phyloP scores from a whole-genome alignment of 371 early-diverging fungal species.

The Mortierella sp. region DNA sequence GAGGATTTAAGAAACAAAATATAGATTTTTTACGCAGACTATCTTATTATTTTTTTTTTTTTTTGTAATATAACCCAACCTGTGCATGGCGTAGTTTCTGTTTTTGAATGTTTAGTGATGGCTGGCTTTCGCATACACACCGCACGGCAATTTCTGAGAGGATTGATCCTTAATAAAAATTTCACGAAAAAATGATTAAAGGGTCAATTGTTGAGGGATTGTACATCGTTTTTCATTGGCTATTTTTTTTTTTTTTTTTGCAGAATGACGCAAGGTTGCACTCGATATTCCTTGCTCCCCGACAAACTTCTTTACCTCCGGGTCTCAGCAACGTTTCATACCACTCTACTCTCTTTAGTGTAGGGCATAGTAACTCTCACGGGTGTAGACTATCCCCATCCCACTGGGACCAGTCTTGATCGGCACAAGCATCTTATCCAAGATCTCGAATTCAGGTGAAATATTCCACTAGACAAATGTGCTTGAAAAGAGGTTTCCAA shows the following conservation, averaged over 20 bases:
- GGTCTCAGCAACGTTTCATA: background rate
- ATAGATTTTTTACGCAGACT: too few species aligned
- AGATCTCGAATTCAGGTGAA: background rate
- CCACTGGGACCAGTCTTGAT: background rate
- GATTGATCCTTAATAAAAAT: too few species aligned
- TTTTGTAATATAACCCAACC: too few species aligned
- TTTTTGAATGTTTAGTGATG: too few species aligned
- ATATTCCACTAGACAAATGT: background rate
- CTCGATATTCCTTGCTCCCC: background rate
- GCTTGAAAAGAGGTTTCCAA: background rate
- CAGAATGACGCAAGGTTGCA: background rate
- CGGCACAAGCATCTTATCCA: background rate
- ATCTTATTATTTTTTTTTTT: too few species aligned
- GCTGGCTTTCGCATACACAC: too few species aligned
- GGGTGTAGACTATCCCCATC: background rate
- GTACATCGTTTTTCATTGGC: background rate
- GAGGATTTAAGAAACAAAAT: too few species aligned
- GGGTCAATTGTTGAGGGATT: too few species aligned
- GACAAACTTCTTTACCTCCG: background rate
- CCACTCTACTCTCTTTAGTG: background rate
- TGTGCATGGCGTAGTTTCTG: too few species aligned
- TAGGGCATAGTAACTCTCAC: background rate
- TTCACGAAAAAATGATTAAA: too few species aligned
- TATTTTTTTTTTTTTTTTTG: too few species aligned
- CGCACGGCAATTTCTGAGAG: too few species aligned